These are phyloP conservation scores for Suhomyces choctaworum DNA, from an alignment of 1,139 yeast species.

Conservation along the genomic window DNA sequence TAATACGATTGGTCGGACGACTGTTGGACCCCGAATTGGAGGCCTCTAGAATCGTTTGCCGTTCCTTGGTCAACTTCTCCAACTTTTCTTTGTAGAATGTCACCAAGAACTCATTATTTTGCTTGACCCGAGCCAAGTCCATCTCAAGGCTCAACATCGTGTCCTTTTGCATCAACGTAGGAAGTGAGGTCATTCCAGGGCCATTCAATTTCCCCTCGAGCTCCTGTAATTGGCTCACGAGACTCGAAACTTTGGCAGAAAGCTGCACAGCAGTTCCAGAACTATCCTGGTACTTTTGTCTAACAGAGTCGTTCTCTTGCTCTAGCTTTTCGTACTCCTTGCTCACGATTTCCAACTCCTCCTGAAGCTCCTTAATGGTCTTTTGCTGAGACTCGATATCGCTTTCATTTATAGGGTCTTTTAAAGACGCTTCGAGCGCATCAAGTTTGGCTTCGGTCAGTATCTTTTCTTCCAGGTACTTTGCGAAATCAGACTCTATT, in stretches of 20 bases:
- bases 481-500: slow-evolving; percentile 34
- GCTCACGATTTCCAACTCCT: slow-evolving; percentile 28
- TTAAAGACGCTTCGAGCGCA: slow-evolving; percentile 17
- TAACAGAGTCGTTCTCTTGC: slow-evolving; percentile 39
- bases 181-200: slow-evolving; percentile 43
- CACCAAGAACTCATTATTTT: slow-evolving; percentile 39
- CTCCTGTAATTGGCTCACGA: slow-evolving; percentile 28
- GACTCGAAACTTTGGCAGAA: slow-evolving; percentile 33
- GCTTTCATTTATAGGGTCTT: slow-evolving; percentile 1
- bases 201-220: slow-evolving; percentile 44
- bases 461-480: slow-evolving; percentile 19
- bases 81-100: slow-evolving; percentile 34
- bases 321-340: slow-evolving; percentile 28
- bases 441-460: slow-evolving; percentile 22
- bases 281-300: slow-evolving; percentile 52
- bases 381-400: slow-evolving; percentile 26
- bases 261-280: slow-evolving; percentile 59
- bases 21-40: slow-evolving; percentile 30
- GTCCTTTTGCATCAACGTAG: slow-evolving; percentile 39
- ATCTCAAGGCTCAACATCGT: slow-evolving; percentile 32
- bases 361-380: slow-evolving; percentile 30
- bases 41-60: slow-evolving; percentile 35
- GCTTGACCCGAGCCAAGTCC: slow-evolving; percentile 26
- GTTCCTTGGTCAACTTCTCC: slow-evolving; percentile 42
- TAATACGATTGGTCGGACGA: slow-evolving; percentile 39